These are phyloP conservation scores for Phaffia tasmanica DNA, from an alignment of 768 basidiomycete species.

Conservation along the genomic window DNA sequence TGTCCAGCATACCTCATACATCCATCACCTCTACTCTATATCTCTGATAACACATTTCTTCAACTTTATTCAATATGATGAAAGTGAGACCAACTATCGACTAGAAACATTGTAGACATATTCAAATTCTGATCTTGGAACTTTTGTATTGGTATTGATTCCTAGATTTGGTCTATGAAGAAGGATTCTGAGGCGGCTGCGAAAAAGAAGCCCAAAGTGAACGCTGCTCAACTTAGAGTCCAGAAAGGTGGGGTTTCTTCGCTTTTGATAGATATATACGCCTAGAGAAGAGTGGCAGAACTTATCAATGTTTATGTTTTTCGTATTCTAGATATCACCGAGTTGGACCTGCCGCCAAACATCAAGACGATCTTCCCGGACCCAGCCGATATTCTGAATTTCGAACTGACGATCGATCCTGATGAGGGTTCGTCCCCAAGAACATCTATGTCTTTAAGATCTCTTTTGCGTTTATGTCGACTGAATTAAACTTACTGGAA, in stretches of 20 bases:
- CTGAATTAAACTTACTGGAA: background rate
- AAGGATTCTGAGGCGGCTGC: conserved; percentile 95
- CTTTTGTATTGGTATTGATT: background rate
- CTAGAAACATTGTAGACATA: background rate
- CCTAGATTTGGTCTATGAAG: conserved; percentile 98
- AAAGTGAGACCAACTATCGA: background rate
- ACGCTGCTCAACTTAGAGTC: conserved; percentile 95
- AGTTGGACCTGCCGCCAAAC: conserved; percentile 86
- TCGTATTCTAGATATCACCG: conserved; percentile 64
- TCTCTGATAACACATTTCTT: background rate
- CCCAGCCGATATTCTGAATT: conserved; percentile 89
- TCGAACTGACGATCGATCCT: conserved; percentile 84
- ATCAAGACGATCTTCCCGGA: conserved; percentile 94
- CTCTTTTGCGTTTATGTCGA: background rate
- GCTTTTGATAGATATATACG: background rate
- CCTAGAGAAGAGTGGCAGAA: background rate
- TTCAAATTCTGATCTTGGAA: background rate
- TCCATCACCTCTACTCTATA: background rate
- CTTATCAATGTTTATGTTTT: background rate
- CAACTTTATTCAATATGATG: conserved; percentile 9
- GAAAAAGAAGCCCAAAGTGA: conserved; percentile 97
- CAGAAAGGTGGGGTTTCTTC: conserved; percentile 67
- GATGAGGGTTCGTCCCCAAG: conserved; percentile 65
- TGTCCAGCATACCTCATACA: background rate
- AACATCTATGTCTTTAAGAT: background rate